Percentiles rank a stretch among this genome's conserved stretches.
Evolutionary conservation across 768 basidiomycete species (phyloP).

Genomic region (Omphalotus guepiniiformis): DNA sequence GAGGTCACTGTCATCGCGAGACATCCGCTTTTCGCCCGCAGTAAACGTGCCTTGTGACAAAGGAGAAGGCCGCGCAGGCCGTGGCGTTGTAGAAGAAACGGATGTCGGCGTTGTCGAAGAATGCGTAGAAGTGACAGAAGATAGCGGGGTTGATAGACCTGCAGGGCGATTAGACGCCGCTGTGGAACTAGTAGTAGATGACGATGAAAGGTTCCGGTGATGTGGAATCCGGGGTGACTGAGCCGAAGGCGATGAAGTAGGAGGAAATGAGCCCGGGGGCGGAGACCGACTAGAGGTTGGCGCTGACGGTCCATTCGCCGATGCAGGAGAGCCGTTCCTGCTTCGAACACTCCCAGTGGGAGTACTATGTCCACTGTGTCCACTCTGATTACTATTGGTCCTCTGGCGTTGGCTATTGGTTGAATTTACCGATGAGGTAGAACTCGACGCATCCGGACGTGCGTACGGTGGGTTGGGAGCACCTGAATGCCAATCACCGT

Average conservation of each 20-base stretch:
- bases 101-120: slow-evolving; percentile 26
- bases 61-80: slow-evolving; percentile 57
- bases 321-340: slow-evolving; percentile 31
- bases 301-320: slow-evolving; percentile 20
- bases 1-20: slow-evolving; percentile 71
- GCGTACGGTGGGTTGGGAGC: slow-evolving; percentile 74
- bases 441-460: slow-evolving; percentile 74
- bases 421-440: slow-evolving; percentile 76
- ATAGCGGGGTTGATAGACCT: slow-evolving; percentile 25
- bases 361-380: slow-evolving; percentile 36
- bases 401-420: slow-evolving; percentile 54
- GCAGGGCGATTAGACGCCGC: slow-evolving; percentile 30
- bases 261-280: slow-evolving; percentile 21
- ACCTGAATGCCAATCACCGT: slow-evolving; percentile 47
- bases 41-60: slow-evolving; percentile 63
- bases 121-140: slow-evolving; percentile 30
- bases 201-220: slow-evolving; percentile 40
- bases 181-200: slow-evolving; percentile 41
- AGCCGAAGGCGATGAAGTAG: slow-evolving; percentile 14
- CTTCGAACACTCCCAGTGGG: slow-evolving; percentile 29
- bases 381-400: slow-evolving; percentile 69
- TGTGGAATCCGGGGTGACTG: slow-evolving; percentile 34
- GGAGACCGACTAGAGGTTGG: slow-evolving; percentile 13
- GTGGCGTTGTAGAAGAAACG: slow-evolving; percentile 26
- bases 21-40: slow-evolving; percentile 70